Evolutionary conservation across 1,284 basidiomycete genomes (phyloP), one percentile per base, ranked within the genome.

Genomic region (Moesziomyces sp.): DNA sequence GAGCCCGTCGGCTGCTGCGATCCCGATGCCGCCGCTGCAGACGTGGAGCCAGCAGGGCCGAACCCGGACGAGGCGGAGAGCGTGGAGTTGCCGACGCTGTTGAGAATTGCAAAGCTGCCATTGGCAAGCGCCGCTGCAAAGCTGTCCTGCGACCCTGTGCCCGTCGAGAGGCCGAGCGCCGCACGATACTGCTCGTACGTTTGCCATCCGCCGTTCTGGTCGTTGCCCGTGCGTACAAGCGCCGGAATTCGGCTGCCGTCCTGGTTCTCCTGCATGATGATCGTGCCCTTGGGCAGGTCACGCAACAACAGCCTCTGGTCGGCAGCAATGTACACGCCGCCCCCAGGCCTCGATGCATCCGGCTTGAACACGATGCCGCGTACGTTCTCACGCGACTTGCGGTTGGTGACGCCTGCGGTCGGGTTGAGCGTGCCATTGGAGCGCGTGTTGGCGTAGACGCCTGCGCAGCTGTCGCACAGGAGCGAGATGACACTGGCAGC

Each of bases 401-500:
- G 84, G 33, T 82, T 82, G 49, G 65, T 76, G 2, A 87, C 86
- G 28, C 86, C 86, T 2, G 85, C 83, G 0, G 86, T 87, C 2
- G 87, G 86, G 48, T 87, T 87, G 48, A 86, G 74, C 21, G 58
- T 62, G 16, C 83, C 81, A 2, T 59, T 72, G 14, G 67, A 76
- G 1, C 80, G 71, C 11, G 80, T 77, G 52, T 80, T 79, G 11
- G 78, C 76, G 43, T 76, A 81, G 9, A 65, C 70, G 8, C 79
- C 79, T 16, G 90, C 58, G 0, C 76, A 77, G 14, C 78, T 72
- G 45, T 97, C 93, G 85, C 93, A 96, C 24, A 98, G 87, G 21
- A 98, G 87, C 24, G 91, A 89, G 78, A 97, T 95, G 64, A 96
- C 93, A 85, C 94, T 94, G 24, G 89, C 19, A 87, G 94, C 96